Evolutionary conservation across 2,329 filamentous ascomycete species (phyloP), one percentile per base, ranked within the genome.

Genomic region (Aspergillus sp.): DNA sequence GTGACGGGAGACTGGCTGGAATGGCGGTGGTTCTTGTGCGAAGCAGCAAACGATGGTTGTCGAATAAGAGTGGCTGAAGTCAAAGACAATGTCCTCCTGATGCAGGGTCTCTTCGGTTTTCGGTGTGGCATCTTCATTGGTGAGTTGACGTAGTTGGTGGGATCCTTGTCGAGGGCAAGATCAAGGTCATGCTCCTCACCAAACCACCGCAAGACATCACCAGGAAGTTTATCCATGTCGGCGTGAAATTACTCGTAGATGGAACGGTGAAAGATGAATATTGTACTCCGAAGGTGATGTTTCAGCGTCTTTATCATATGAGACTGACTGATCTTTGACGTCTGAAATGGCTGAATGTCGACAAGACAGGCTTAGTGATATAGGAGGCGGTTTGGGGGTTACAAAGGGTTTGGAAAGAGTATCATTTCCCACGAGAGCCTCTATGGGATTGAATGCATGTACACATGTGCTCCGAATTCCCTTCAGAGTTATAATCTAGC

Each of bases 151-250:
- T 87, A 77, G 66, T 88, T 88, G 49, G 83, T 80, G 69, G 90
- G 88, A 69, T 91, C 90, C 70, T 91, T 87, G 70, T 91, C 88
- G 32, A 92, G 76, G 39, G 82, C 83, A 39, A 93, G 81, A 67
- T 93, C 89, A 32, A 93, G 78, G 55, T 90, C 85, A 17, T 88
- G 84, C 56, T 90, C 87, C 59, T 91, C 88, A 30, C 92, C 89
- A 25, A 92, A 78, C 88, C 89, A 91, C 52, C 87, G 83, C 66
- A 92, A 89, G 70, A 83, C 88, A 62, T 91, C 86, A 53, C 86
- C 85, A 59, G 90, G 79, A 1, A 84, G 83, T 54, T 85, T 81
- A 38, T 83, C 76, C 66, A 83, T 80, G 42, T 72, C 74, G 58
- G 5, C 10, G 8, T 4, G 5, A 11, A 5, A n/a, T 7, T 21